Evolutionary conservation across 257 asterid species (phyloP).

Genomic region (Penstemon newberryi): DNA sequence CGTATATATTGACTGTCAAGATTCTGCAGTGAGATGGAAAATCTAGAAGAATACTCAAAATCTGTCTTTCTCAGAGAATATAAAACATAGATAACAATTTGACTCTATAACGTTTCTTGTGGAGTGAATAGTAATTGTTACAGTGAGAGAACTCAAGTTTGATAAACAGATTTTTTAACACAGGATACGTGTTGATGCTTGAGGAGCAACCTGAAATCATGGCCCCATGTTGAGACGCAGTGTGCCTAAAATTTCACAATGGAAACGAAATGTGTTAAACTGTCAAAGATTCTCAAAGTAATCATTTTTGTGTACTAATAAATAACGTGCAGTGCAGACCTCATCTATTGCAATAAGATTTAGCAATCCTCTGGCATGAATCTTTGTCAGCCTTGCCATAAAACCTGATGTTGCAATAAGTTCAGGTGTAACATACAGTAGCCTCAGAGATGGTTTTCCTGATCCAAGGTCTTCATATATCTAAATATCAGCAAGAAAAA

Average conservation of each 20-base stretch:
- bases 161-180: slow-evolving; percentile 14
- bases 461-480: slow-evolving; percentile 79
- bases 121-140: neutral
- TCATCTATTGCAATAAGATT: slow-evolving; percentile 89
- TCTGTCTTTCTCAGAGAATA: neutral
- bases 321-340: slow-evolving; percentile 43
- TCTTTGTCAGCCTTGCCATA: slow-evolving; percentile 66
- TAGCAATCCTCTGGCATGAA: slow-evolving; percentile 79
- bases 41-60: slow-evolving; percentile 9
- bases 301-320: slow-evolving; percentile 10
- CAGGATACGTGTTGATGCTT: slow-evolving; percentile 28
- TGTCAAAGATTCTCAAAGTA: slow-evolving; percentile 28
- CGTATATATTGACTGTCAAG: neutral
- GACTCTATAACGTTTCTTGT: neutral
- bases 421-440: slow-evolving; percentile 94
- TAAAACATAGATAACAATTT: neutral
- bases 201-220: slow-evolving; percentile 80
- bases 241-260: slow-evolving; percentile 66
- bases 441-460: slow-evolving; percentile 86
- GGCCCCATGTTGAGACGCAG: slow-evolving; percentile 98
- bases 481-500: slow-evolving; percentile 40
- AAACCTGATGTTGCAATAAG: slow-evolving; percentile 83
- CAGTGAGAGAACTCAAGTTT: slow-evolving; percentile 13
- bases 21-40: neutral
- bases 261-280: slow-evolving; percentile 25